Base-by-base conservation (phyloP, 2,329 filamentous ascomycete species). In the Colletotrichum karsti region DNA sequence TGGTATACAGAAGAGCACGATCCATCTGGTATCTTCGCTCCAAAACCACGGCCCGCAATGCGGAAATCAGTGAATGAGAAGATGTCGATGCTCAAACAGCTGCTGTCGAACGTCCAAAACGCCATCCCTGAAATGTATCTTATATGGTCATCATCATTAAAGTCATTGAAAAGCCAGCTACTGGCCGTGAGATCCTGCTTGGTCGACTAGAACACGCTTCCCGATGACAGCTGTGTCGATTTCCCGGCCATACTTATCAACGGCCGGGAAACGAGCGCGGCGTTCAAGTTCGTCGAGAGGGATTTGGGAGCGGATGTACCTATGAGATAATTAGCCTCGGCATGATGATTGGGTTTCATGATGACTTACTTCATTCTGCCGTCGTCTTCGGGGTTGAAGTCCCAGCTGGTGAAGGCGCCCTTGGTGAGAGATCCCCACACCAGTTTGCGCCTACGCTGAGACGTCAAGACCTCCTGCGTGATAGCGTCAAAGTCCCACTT, bases 401-500 rank as follows among this genome's bases (percentile, higher is more conserved):
- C 95, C 95, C 95, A 98, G 76, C 90, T 88, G 41, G 92, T 92
- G 73, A 93, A 94, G 37, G 84, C 84, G 62, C 94, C 95, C 78
- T 91, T 81, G 77, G 90, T 92, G 71, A 98, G 84, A 0, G 95
- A 93, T 42, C 88, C 88, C 91, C 93, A 97, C 26, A 94, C 92
- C 8, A 97, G 81, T 56, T 91, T 88, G 13, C 95, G 88, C 75
- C 91, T 90, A 44, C 94, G 91, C 83, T 98, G 95, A 48, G 92
- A 94, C 41, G 85, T 81, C 8, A 97, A 79, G 1, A 96, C 93
- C 59, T 93, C 87, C 60, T 88, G 80, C 5, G 92, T 94, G 74
- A 98, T 95, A 70, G 84, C 82, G 44, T 91, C 85, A 77, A 97
- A 92, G 76, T 98, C 88, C 95, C 95, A 98, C 73, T 91, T 92